Evolutionary conservation across 352 stramenopile species (phyloP).

Genomic region (Phytophthora citricola): DNA sequence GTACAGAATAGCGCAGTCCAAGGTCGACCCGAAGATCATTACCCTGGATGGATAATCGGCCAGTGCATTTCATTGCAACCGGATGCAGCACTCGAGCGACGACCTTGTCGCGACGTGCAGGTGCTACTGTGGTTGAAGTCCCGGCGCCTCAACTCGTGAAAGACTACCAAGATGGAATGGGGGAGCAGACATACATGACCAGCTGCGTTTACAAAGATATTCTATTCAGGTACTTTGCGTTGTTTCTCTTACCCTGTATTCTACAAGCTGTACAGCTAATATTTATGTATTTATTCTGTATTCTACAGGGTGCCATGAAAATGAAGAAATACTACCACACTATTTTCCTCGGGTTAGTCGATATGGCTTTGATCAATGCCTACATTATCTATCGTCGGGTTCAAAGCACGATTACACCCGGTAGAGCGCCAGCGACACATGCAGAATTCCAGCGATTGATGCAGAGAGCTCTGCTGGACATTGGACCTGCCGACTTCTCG

Average conservation of each 20-base stretch:
- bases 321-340: constrained; percentile 18
- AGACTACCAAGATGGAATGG: constrained; percentile 6
- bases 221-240: neutral
- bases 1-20: constrained; percentile 4
- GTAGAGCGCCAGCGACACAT: constrained; percentile 5
- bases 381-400: constrained; percentile 12
- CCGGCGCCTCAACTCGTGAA: constrained; percentile 11
- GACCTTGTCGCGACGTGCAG: neutral
- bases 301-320: constrained; percentile 11
- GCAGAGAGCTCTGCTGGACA: neutral
- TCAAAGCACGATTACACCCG: neutral
- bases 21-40: constrained; percentile 4
- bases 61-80: constrained; percentile 10
- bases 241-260: constrained; percentile 4
- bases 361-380: constrained; percentile 8
- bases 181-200: neutral
- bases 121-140: constrained; percentile 3
- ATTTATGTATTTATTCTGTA: neutral
- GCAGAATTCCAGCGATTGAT: constrained; percentile 1
- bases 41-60: constrained; percentile 16
- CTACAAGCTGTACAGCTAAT: neutral
- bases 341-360: constrained; percentile 8
- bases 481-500: neutral
- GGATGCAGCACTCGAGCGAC: constrained; percentile 4
- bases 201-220: constrained; percentile 1